Conservation (phyloP, 164 flowering plant species). For the Santalum album region DNA sequence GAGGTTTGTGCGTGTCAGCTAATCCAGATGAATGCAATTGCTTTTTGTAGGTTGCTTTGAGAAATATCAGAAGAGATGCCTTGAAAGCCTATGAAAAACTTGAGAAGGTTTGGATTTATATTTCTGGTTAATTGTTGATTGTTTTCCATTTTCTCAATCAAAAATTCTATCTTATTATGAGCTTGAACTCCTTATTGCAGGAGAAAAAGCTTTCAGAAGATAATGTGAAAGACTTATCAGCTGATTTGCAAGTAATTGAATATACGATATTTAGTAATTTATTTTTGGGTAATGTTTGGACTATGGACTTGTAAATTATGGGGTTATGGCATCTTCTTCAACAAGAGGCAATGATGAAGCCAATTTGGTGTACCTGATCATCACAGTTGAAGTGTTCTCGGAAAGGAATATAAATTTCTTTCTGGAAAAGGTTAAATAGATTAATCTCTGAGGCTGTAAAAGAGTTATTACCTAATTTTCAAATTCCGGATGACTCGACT, state of each 20-base stretch:
- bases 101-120: constrained; percentile 57
- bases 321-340: no score
- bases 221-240: constrained; percentile 79
- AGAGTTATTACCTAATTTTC: neutral
- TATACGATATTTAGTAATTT: no score
- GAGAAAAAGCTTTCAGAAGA: constrained; percentile 97
- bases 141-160: neutral
- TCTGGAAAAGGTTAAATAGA: neutral
- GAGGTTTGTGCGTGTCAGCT: neutral
- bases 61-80: constrained; percentile 94
- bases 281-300: no score
- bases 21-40: neutral
- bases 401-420: neutral
- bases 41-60: constrained; percentile 62
- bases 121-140: neutral
- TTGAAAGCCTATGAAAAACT: constrained; percentile 88
- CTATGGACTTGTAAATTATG: no score
- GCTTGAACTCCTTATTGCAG: constrained; percentile 25
- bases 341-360: neutral
- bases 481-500: no score
- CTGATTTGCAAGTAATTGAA: constrained; percentile 74
- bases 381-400: neutral
- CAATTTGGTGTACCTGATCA: neutral
- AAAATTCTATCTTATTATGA: neutral
- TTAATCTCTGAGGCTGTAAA: neutral